phyloP scores from a whole-genome alignment of 1,284 basidiomycete genomes.

The Sparassis latifolia region DNA sequence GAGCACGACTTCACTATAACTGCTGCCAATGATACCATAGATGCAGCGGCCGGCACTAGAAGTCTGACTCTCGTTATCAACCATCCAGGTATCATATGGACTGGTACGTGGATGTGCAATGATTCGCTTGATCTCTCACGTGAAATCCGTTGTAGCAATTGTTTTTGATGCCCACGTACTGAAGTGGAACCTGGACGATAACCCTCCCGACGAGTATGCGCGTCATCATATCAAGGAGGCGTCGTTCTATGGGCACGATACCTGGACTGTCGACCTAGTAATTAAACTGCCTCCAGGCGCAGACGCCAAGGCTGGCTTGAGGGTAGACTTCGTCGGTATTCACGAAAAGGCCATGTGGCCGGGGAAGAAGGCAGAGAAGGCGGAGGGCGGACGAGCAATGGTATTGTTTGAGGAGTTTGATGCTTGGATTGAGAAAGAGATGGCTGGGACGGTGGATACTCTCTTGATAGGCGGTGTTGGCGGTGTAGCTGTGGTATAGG shows the following conservation, averaged over 20 bases:
- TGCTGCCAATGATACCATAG: slow-evolving; percentile 54
- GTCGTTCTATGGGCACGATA: slow-evolving; percentile 72
- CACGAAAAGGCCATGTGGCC: slow-evolving; percentile 79
- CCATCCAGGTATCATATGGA: slow-evolving; percentile 89
- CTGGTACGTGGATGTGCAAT: slow-evolving; percentile 39
- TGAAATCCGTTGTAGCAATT: slow-evolving; percentile 45
- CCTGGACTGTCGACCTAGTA: slow-evolving; percentile 68
- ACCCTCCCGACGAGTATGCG: slow-evolving; percentile 65
- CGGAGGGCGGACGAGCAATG: slow-evolving; percentile 54
- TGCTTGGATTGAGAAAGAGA: slow-evolving; percentile 55
- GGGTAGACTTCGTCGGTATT: slow-evolving; percentile 68
- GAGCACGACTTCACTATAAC: slow-evolving; percentile 48
- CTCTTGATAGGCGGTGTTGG: slow-evolving; percentile 64
- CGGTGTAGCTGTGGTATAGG: slow-evolving; percentile 39
- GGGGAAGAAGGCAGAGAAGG: slow-evolving; percentile 52
- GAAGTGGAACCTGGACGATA: slow-evolving; percentile 76
- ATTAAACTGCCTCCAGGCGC: slow-evolving; percentile 42
- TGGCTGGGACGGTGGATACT: slow-evolving; percentile 55
- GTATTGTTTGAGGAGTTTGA: slow-evolving; percentile 60
- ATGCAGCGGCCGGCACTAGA: slow-evolving; percentile 58
- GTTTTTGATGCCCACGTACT: slow-evolving; percentile 92
- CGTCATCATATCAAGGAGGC: slow-evolving; percentile 91
- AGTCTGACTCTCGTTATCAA: slow-evolving; percentile 66
- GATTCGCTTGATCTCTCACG: neutral
- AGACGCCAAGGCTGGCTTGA: slow-evolving; percentile 15